Evolutionary conservation across 2,329 filamentous ascomycete genomes (phyloP), one percentile per base, ranked within the genome.

Genomic region (Ophiostoma montium): DNA sequence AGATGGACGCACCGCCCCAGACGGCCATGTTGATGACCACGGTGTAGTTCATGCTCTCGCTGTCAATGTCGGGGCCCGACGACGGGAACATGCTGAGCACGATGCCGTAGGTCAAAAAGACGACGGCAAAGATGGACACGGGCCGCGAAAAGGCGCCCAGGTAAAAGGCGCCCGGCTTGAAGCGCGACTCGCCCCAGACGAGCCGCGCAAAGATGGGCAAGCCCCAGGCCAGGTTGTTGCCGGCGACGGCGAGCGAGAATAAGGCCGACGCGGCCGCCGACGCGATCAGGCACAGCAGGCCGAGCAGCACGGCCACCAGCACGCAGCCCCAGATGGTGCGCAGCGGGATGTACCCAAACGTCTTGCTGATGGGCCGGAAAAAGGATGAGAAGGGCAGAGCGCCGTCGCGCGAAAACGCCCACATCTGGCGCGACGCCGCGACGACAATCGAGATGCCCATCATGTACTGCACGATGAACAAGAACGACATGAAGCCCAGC

Each of bases 391-490:
- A 79, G 0, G 77, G 77, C 1, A 81, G 65, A 1, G 76, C 77
- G 2, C 75, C 75, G 56, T 81, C 77, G 21, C 77, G 70, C 9
- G 74, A 75, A 58, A 81, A 81, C 0, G 77, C 77, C 77, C 77
- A 82, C 30, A 67, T 69, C 61, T 81, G 77, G 6, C 78, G 69
- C 6, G 73, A 77, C 5, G 72, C 73, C 1, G 77, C 77, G 3
- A 79, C 71, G 3, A 76, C 62, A 48, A 78, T 71, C 30, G 70
- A 75, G 1, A 79, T 61, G 1, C 76, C 75, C 70, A 80, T 80
- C 19, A 80, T 65, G 59, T 77, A 81, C 57, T 80, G 77, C 3
- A 78, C 74, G 45, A 78, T 70, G 57, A 78, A 75, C 18, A 80
- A 61, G 0, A 80, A 64, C 1, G 67, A 66, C 71, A 80, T 80